Evolutionary conservation across 2,329 filamentous ascomycete species (phyloP).

Genomic region (Pseudogymnoascus sp.): DNA sequence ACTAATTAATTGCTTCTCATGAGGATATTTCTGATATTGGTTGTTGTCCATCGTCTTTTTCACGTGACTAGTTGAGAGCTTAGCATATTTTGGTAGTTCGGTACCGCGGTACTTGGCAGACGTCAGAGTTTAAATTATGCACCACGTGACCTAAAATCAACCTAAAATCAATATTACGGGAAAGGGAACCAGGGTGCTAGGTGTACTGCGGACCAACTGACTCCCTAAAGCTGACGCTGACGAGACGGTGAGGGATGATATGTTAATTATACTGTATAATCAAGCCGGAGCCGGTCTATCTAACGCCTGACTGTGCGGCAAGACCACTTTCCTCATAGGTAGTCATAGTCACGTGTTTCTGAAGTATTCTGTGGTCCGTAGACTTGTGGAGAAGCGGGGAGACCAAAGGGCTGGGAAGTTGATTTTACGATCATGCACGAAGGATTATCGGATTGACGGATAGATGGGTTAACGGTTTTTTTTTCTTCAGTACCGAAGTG

Average conservation of each 20-base stretch:
- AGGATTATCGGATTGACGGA: not conserved
- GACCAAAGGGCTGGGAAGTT: not conserved
- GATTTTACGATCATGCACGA: not conserved
- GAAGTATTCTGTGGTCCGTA: not conserved
- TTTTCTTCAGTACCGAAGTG: not conserved
- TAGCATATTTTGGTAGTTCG: not conserved
- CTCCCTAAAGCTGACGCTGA: not conserved
- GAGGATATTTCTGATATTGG: not conserved
- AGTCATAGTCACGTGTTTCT: not conserved
- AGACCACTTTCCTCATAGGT: not conserved
- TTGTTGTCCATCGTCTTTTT: not conserved
- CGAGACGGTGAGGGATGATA: not conserved
- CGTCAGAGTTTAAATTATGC: not conserved
- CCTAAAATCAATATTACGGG: not conserved
- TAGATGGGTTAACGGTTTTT: not conserved
- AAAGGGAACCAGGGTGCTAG: not conserved
- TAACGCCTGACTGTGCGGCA: not conserved
- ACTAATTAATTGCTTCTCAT: not conserved
- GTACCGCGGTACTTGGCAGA: not conserved
- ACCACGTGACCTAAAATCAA: not conserved
- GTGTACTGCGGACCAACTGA: not conserved
- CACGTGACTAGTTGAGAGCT: too few relatives aligned
- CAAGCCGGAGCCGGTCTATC: not conserved
- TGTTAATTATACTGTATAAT: not conserved
- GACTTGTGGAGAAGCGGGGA: conserved; percentile 2